Evolutionary conservation across 768 basidiomycete genomes (phyloP).

Genomic region (Pisolithus marmoratus): DNA sequence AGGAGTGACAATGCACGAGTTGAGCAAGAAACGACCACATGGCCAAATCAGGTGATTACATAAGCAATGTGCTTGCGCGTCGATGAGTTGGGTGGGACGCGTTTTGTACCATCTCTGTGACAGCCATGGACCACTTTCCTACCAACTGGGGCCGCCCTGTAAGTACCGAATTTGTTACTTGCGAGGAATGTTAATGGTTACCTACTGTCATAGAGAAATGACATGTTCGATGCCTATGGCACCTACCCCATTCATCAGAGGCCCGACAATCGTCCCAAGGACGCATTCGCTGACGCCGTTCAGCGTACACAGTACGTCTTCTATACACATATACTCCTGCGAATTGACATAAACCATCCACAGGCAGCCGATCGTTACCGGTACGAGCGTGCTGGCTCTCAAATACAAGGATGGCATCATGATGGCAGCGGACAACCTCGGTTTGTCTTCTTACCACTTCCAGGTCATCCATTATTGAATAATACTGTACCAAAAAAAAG

Average conservation of each 20-base stretch:
- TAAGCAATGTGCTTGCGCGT: no score
- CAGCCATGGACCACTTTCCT: conserved; percentile 75
- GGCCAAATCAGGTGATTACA: no score
- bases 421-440: conserved; percentile 97
- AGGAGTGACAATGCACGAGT: no score
- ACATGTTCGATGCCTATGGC: conserved; percentile 66
- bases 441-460: conserved; percentile 36
- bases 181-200: background rate
- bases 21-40: no score
- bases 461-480: background rate
- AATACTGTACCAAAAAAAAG: conserved; percentile 35
- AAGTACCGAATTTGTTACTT: conserved; percentile 21
- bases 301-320: conserved; percentile 78
- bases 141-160: conserved; percentile 81
- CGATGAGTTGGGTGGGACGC: no score
- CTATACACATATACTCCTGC: background rate
- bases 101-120: background rate
- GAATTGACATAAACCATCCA: background rate
- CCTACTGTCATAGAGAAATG: conserved; percentile 52
- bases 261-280: conserved; percentile 41
- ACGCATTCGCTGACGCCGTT: conserved; percentile 59
- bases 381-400: conserved; percentile 92
- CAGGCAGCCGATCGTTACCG: conserved; percentile 93
- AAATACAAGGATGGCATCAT: conserved; percentile 96
- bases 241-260: conserved; percentile 72